Conservation (phyloP, 164 flowering plant genomes). For the Sedum album region DNA sequence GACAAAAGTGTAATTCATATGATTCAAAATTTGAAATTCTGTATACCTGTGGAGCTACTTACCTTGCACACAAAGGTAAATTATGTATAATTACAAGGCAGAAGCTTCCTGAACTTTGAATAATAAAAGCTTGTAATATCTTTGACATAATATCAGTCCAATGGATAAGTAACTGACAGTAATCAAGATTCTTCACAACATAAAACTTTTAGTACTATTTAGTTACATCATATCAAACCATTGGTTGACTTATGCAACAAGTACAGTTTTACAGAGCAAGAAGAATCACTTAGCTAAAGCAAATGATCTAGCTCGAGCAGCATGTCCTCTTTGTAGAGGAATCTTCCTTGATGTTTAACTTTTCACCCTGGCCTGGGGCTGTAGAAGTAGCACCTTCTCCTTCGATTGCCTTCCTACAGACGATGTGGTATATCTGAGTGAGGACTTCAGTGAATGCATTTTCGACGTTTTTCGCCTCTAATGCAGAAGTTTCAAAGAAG, state of each 20-base stretch:
- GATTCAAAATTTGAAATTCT: background rate
- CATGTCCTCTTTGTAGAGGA: conserved; percentile 41
- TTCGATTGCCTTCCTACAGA: conserved; percentile 34
- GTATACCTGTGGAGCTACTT: background rate
- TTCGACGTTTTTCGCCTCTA: conserved; percentile 58
- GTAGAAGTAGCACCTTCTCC: conserved; percentile 37
- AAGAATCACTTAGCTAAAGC: background rate
- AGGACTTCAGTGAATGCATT: conserved; percentile 61
- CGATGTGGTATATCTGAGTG: conserved; percentile 42
- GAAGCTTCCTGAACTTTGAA: background rate
- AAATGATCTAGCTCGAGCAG: conserved; percentile 23
- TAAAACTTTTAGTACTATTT: background rate
- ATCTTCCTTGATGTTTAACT: conserved; percentile 36
- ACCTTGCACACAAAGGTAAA: background rate
- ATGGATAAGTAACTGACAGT: background rate
- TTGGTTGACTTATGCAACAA: background rate
- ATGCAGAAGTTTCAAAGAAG: conserved; percentile 66
- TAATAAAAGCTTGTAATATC: background rate
- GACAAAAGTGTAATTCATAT: background rate
- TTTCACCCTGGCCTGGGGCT: conserved; percentile 25
- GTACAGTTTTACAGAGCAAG: background rate
- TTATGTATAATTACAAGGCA: background rate
- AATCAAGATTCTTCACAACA: background rate
- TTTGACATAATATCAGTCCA: background rate
- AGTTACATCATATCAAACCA: background rate